Percentiles rank a stretch among this genome's conserved stretches.
These are phyloP conservation scores for Cryptococcus sp. DNA, from an alignment of 1,284 basidiomycete genomes.

Conservation along the genomic window DNA sequence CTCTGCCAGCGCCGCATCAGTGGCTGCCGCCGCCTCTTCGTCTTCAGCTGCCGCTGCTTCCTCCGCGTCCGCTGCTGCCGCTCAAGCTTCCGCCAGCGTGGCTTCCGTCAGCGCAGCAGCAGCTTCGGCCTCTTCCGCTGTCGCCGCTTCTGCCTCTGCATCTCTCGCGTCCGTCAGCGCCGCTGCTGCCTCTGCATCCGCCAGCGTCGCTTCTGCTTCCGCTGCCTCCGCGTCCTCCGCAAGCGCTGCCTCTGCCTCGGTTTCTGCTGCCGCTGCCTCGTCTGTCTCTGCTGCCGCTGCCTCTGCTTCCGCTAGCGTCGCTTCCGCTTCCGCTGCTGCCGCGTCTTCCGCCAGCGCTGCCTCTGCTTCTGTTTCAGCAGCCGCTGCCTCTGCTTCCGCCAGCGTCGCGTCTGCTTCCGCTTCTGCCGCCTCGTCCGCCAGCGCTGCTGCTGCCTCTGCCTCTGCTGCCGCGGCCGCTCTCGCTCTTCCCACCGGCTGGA, in stretches of 20 bases:
- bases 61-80: neutral
- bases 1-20: neutral
- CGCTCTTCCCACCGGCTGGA: neutral
- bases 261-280: neutral
- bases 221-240: neutral
- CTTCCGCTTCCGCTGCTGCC: conserved; percentile 11
- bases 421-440: neutral
- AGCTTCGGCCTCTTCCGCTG: neutral
- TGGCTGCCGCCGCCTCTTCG: neutral
- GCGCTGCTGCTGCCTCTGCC: conserved; percentile 7
- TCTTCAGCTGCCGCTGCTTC: neutral
- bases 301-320: neutral
- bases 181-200: neutral
- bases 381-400: neutral
- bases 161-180: neutral
- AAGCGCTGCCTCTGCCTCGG: neutral
- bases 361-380: conserved; percentile 1
- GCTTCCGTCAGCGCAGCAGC: neutral
- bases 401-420: conserved; percentile 1
- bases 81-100: neutral
- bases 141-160: neutral
- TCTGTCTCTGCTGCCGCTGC: conserved; percentile 5
- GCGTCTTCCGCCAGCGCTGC: conserved; percentile 8
- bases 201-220: neutral
- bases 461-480: neutral